These are phyloP conservation scores for Elsinoe batatas DNA, from an alignment of 2,329 filamentous ascomycete species.

Conservation along the genomic window DNA sequence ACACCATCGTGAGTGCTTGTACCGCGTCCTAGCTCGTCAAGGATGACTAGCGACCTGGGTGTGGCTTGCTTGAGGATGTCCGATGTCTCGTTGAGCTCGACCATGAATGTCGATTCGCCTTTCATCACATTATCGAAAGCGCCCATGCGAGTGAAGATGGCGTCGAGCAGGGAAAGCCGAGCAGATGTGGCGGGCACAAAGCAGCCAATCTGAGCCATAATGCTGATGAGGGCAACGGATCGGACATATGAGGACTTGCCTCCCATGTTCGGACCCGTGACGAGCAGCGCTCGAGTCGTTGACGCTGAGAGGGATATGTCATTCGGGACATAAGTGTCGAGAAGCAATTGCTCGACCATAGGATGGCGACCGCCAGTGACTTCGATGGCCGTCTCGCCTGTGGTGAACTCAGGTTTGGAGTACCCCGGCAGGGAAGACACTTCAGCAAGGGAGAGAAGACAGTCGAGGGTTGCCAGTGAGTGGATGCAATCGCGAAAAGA, in stretches of 20 bases:
- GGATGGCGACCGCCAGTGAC: slow-evolving; percentile 75
- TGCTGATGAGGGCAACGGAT: slow-evolving; percentile 78
- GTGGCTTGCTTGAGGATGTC: slow-evolving; percentile 86
- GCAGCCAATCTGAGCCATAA: slow-evolving; percentile 90
- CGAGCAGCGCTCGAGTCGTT: slow-evolving; percentile 62
- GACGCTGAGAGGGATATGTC: slow-evolving; percentile 61
- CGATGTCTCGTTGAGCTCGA: slow-evolving; percentile 86
- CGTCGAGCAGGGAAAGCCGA: slow-evolving; percentile 71
- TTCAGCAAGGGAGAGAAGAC: slow-evolving; percentile 73
- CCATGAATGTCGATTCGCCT: slow-evolving; percentile 95
- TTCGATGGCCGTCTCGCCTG: slow-evolving; percentile 56
- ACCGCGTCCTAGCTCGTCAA: slow-evolving; percentile 89
- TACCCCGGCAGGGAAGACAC: slow-evolving; percentile 84
- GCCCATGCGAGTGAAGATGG: slow-evolving; percentile 90
- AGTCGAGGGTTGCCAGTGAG: slow-evolving; percentile 78
- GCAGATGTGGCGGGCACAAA: slow-evolving; percentile 77
- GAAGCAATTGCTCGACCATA: slow-evolving; percentile 85
- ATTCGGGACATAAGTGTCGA: slow-evolving; percentile 86
- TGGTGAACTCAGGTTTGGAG: slow-evolving; percentile 58
- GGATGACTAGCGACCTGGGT: slow-evolving; percentile 72
- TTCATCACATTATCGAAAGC: slow-evolving; percentile 93
- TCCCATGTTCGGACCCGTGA: slow-evolving; percentile 98
- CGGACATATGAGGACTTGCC: slow-evolving; percentile 97
- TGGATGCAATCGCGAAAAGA: slow-evolving; percentile 80
- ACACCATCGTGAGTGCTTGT: slow-evolving; percentile 94